phyloP scores from a whole-genome alignment of 345 rosid genomes.

The Murraya paniculata region DNA sequence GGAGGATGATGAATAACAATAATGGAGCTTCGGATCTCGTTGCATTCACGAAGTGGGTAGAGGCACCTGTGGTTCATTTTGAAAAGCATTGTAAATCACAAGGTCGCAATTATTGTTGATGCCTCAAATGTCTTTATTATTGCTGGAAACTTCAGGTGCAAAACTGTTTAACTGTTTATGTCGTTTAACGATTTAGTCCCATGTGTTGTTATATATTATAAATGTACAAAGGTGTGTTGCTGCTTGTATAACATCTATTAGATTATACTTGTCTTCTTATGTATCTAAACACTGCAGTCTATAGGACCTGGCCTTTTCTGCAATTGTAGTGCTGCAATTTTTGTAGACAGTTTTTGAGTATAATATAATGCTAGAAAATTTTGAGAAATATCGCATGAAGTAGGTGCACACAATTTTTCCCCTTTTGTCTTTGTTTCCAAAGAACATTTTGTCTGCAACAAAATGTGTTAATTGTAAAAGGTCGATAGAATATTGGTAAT shows the following conservation, averaged over 20 bases:
- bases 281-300: neutral
- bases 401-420: no score
- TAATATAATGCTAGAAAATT: neutral
- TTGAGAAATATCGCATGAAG: neutral
- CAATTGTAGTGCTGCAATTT: neutral
- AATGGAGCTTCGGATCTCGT: neutral
- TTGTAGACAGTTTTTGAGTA: neutral
- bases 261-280: neutral
- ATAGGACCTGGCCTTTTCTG: neutral
- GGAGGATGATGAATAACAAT: neutral
- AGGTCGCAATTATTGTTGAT: neutral
- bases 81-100: neutral
- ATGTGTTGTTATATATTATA: neutral
- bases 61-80: neutral
- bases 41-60: neutral
- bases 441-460: neutral
- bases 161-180: neutral
- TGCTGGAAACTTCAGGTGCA: constrained; percentile 5
- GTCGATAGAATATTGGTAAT: neutral
- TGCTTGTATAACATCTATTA: neutral
- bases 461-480: neutral
- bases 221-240: neutral
- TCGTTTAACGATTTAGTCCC: neutral
- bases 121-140: neutral
- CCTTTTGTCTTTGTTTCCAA: neutral